These are phyloP conservation scores for Ascoidea rubescens DNA, from an alignment of 805 yeast species.

Conservation along the genomic window DNA sequence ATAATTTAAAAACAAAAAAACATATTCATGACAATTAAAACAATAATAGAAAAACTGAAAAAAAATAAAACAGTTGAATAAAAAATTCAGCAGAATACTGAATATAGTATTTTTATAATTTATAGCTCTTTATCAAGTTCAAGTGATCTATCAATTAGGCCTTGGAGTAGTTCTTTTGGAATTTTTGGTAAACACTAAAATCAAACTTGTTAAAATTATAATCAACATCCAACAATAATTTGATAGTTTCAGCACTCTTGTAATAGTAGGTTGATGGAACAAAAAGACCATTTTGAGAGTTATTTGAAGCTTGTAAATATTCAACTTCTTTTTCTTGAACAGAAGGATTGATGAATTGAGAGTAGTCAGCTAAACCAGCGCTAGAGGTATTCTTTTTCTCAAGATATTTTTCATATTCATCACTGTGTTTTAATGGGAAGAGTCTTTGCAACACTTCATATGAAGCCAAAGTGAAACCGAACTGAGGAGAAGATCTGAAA, in stretches of 20 bases:
- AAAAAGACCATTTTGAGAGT: constrained; percentile 1
- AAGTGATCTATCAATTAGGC: too few relatives aligned
- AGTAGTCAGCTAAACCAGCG: neutral
- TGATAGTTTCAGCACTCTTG: constrained; percentile 47
- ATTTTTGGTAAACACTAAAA: constrained; percentile 29
- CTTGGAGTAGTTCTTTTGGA: constrained; percentile 15
- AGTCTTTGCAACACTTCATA: constrained; percentile 78
- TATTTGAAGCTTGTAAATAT: constrained; percentile 2
- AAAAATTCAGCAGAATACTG: too few relatives aligned
- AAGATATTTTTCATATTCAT: neutral
- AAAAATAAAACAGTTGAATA: too few relatives aligned
- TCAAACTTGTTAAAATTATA: constrained; percentile 46
- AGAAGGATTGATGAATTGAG: neutral
- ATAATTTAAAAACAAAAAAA: too few relatives aligned
- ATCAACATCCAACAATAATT: constrained; percentile 48
- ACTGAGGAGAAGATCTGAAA: constrained; percentile 91
- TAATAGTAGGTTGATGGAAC: constrained; percentile 22
- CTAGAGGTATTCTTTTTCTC: neutral
- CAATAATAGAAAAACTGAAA: too few relatives aligned
- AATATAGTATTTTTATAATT: too few relatives aligned
- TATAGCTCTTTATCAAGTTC: too few relatives aligned
- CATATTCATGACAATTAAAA: too few relatives aligned
- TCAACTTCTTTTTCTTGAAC: neutral
- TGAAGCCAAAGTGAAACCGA: constrained; percentile 95
- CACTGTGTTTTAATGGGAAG: constrained; percentile 44